Conservation (phyloP, 2,329 filamentous ascomycete species). For the Ophiosphaerella korrae region DNA sequence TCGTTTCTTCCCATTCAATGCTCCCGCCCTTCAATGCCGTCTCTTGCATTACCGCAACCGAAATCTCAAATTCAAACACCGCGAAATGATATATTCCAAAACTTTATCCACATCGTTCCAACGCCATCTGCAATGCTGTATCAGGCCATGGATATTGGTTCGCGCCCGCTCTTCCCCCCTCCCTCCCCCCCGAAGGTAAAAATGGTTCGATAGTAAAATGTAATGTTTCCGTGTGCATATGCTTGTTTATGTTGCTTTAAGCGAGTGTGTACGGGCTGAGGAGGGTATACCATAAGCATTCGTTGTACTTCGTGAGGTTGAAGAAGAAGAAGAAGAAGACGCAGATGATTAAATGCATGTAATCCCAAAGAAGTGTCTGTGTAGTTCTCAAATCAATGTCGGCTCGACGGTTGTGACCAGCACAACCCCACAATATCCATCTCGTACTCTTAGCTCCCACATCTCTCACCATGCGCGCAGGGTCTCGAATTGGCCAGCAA, state of each 20-base stretch:
- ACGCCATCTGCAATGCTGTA: conserved; percentile 38
- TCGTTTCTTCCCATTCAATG: conserved; percentile 8
- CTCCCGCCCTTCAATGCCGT: neutral
- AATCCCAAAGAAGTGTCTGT: conserved; percentile 16
- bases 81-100: conserved; percentile 18
- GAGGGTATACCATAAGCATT: conserved; percentile 35
- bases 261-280: conserved; percentile 24
- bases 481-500: conserved; percentile 29
- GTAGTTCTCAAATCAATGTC: conserved; percentile 8
- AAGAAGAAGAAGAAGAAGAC: conserved; percentile 14
- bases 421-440: conserved; percentile 26
- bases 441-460: neutral
- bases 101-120: conserved; percentile 22
- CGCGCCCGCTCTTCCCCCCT: neutral
- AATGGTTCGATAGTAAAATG: neutral
- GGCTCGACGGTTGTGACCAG: conserved; percentile 36
- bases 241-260: conserved; percentile 12
- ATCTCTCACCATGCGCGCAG: conserved; percentile 30
- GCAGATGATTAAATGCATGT: conserved; percentile 33
- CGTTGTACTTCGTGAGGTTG: conserved; percentile 38
- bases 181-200: neutral
- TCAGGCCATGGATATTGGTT: conserved; percentile 4
- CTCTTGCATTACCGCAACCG: conserved; percentile 14
- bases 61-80: conserved; percentile 16
- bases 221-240: neutral